Conservation (phyloP, 179 eudicot species). For the Nepenthes alata region DNA sequence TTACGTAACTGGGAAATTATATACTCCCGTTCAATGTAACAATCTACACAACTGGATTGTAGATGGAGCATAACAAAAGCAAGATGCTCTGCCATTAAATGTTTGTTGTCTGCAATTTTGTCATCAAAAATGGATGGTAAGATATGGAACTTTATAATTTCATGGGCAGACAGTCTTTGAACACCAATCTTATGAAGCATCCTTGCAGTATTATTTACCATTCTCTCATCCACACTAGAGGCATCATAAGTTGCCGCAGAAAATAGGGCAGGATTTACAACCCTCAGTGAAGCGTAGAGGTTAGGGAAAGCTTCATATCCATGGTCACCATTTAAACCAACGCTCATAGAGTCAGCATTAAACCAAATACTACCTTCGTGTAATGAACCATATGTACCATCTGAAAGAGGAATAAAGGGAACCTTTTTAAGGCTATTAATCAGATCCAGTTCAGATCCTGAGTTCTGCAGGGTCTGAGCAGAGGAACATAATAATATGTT, state of each 20-base stretch:
- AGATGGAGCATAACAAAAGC: constrained; percentile 78
- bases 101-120: constrained; percentile 15
- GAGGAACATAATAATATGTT: constrained; percentile 32
- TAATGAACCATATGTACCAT: constrained; percentile 62
- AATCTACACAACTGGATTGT: constrained; percentile 60
- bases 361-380: constrained; percentile 80
- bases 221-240: constrained; percentile 13
- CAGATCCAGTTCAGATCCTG: constrained; percentile 33
- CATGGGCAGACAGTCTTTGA: constrained; percentile 74
- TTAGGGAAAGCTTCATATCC: constrained; percentile 42
- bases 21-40: constrained; percentile 40
- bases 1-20: constrained; percentile 46
- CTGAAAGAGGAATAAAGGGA: constrained; percentile 83
- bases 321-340: constrained; percentile 32
- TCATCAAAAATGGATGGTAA: constrained; percentile 55
- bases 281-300: constrained; percentile 57
- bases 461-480: constrained; percentile 16
- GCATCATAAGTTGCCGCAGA: constrained; percentile 32
- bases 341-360: constrained; percentile 31
- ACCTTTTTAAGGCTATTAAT: constrained; percentile 34
- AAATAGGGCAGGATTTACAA: constrained; percentile 56
- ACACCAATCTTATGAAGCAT: constrained; percentile 71
- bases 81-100: constrained; percentile 53
- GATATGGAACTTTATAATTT: constrained; percentile 62
- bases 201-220: constrained; percentile 32